phyloP scores from a whole-genome alignment of 345 rosid species.

The Bretschneidera sinensis region DNA sequence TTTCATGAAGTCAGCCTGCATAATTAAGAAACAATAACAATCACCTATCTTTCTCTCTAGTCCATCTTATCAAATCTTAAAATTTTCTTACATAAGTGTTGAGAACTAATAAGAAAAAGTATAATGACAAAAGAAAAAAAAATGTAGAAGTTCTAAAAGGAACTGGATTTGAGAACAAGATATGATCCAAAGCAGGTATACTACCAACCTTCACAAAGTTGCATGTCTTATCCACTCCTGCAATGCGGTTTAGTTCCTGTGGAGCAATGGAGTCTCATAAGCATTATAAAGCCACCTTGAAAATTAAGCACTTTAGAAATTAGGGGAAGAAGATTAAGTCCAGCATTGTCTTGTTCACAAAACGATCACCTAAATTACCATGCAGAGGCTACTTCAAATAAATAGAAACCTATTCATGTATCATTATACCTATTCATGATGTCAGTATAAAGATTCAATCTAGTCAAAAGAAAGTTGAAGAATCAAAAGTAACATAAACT shows the following conservation, averaged over 20 bases:
- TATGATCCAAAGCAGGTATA: slow-evolving; percentile 2
- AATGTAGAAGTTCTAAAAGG: neutral
- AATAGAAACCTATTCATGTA: neutral
- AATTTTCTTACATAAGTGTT: too few relatives aligned
- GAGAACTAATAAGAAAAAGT: too few relatives aligned
- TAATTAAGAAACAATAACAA: slow-evolving; percentile 16
- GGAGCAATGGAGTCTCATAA: neutral
- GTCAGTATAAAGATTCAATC: neutral
- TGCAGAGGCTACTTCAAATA: neutral
- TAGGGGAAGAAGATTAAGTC: neutral
- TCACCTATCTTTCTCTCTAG: slow-evolving; percentile 3
- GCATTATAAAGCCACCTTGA: neutral
- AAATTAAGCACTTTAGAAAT: neutral
- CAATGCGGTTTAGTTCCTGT: slow-evolving; percentile 74
- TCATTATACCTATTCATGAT: neutral
- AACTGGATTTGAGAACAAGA: neutral
- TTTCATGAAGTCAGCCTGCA: slow-evolving; percentile 99
- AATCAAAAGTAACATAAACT: too few relatives aligned
- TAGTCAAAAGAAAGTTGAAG: too few relatives aligned
- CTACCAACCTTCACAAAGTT: slow-evolving; percentile 79
- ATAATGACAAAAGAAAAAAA: neutral
- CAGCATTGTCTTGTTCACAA: neutral
- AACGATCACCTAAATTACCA: neutral
- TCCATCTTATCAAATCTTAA: slow-evolving; percentile 4
- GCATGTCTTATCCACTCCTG: slow-evolving; percentile 86